Base-by-base conservation (phyloP, 768 basidiomycete species). In the Boletus coccyginus region DNA sequence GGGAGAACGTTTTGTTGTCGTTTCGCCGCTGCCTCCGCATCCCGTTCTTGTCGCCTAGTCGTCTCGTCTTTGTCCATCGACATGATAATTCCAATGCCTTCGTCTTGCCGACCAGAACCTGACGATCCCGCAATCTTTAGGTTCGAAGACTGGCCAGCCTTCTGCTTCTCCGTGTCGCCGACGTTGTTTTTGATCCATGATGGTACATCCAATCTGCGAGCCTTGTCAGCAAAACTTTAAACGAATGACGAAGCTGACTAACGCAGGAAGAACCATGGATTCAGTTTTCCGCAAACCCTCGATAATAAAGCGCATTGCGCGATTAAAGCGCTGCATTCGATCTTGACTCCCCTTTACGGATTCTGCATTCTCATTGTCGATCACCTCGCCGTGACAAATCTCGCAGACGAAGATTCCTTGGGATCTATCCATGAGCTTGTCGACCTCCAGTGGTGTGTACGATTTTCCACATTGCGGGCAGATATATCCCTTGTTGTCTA, bases 401-500 rank as follows among this genome's bases (percentile, higher is more conserved):
- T 96, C 94, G 72, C 97, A 99, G 31, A 86, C 77, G 62, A 98
- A 84, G 8, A 81, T 74, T 52, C 84, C 84, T 24, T 76, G 78
- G 36, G 69, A 21, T 21, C 21, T 21, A 21, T 94, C 90, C 78
- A 93, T 86, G 47, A 98, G 77, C 61, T 82, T 85, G 73, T 90
- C 86, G 47, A 87, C 89, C 58, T 98, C 94, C 14, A 99, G 78
- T 0, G 92, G 85, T 2, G 88, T 82, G 72, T 93, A 99, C 1
- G 85, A 84, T 64, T 86, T 85, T 56, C 83, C 82, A 77, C 95
- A 98, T 62, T 85, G 83, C 3, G 94, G 88, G 71, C 96, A 99
- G 56, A 95, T 86, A 71, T 97, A 98, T 19, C 96, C 97, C 73
- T 96, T 92, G 70, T 94, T 92, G 59, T 95, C 93, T 58, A 97